Conservation (phyloP, 495 filamentous ascomycete species). For the Pyronema domesticum region DNA sequence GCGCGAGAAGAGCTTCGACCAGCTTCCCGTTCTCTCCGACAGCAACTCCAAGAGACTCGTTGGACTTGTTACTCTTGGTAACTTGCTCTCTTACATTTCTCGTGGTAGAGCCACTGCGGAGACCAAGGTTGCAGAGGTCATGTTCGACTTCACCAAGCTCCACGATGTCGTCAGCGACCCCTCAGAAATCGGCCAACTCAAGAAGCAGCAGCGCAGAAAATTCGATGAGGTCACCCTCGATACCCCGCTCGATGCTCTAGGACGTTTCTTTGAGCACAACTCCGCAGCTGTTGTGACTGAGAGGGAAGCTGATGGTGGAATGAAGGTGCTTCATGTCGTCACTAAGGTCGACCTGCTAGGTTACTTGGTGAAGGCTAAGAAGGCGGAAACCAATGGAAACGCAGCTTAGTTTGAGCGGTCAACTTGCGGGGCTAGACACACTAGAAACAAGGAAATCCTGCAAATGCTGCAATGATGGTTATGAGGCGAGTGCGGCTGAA, state of each 20-base stretch:
- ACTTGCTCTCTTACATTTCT: slow-evolving; percentile 77
- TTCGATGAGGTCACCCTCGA: slow-evolving; percentile 90
- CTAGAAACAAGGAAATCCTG: too few relatives aligned
- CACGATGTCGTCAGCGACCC: slow-evolving; percentile 78
- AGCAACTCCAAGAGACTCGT: slow-evolving; percentile 52
- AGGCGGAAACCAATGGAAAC: slow-evolving; percentile 10
- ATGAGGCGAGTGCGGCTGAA: too few relatives aligned
- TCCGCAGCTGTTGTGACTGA: slow-evolving; percentile 87
- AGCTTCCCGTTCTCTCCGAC: slow-evolving; percentile 70
- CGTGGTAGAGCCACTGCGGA: slow-evolving; percentile 54
- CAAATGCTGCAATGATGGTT: too few relatives aligned
- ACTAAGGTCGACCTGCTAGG: slow-evolving; percentile 91
- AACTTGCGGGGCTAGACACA: too few relatives aligned
- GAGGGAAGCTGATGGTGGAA: slow-evolving; percentile 34
- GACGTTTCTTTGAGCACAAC: slow-evolving; percentile 94
- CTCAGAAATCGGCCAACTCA: slow-evolving; percentile 36
- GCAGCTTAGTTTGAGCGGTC: too few relatives aligned
- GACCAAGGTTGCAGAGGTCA: slow-evolving; percentile 65
- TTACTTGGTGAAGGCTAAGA: slow-evolving; percentile 70
- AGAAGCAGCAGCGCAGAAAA: slow-evolving; percentile 36
- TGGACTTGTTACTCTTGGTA: slow-evolving; percentile 82
- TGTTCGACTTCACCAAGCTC: slow-evolving; percentile 84
- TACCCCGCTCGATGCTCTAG: slow-evolving; percentile 65
- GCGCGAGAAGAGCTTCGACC: slow-evolving; percentile 92
- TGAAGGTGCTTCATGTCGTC: slow-evolving; percentile 75